phyloP scores from a whole-genome alignment of 352 stramenopile species.

The Phytophthora nicotianae region DNA sequence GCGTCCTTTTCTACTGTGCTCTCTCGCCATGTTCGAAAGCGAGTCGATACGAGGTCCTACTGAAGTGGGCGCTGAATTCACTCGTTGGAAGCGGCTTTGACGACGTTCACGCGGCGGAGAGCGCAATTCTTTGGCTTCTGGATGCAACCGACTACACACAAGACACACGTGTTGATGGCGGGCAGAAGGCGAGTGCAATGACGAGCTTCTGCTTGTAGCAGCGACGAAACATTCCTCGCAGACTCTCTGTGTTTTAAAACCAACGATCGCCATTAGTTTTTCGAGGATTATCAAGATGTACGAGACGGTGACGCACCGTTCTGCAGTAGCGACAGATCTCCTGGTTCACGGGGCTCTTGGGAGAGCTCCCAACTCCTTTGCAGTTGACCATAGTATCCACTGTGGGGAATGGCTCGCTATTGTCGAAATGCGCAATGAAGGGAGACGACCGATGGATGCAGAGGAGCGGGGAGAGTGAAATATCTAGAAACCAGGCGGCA shows the following conservation, averaged over 20 bases:
- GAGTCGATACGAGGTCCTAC: constrained; percentile 18
- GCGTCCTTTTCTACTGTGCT: background rate
- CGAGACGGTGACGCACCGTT: constrained; percentile 15
- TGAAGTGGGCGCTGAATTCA: constrained; percentile 24
- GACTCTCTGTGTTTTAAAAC: constrained; percentile 24
- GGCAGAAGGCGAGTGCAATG: background rate
- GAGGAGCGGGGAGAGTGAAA: constrained; percentile 21
- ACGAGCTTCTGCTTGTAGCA: constrained; percentile 10
- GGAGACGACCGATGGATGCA: constrained; percentile 10
- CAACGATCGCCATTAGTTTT: constrained; percentile 8
- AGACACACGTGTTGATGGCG: constrained; percentile 33
- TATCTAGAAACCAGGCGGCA: constrained; percentile 27
- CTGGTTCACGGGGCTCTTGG: constrained; percentile 11
- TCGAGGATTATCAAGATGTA: constrained; percentile 1
- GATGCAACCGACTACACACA: constrained; percentile 26
- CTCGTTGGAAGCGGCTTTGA: constrained; percentile 12
- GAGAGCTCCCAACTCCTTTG: constrained; percentile 10
- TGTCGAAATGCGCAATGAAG: constrained; percentile 23
- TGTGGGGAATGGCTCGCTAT: constrained; percentile 3
- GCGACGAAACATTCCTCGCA: constrained; percentile 30
- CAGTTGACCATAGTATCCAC: constrained; percentile 32
- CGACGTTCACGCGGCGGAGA: constrained; percentile 12
- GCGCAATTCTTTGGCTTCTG: constrained; percentile 3
- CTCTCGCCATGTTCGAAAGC: constrained; percentile 20
- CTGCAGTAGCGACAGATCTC: constrained; percentile 39